Evolutionary conservation across 805 yeast species (phyloP), one percentile per base, ranked within the genome.

Genomic region (Lachancea quebecensis): DNA sequence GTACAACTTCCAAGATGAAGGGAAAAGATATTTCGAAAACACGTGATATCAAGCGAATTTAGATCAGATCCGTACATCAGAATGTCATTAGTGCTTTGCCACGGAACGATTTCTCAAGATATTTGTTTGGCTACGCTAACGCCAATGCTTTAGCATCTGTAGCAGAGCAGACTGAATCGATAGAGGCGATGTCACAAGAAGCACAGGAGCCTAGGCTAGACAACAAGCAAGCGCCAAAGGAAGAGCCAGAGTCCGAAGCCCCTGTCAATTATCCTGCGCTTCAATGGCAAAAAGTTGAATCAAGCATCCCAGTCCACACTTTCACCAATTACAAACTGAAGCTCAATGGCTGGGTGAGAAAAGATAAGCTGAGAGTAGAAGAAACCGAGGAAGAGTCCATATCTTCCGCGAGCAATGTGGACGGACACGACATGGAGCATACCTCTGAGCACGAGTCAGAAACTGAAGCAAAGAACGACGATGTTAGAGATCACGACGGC

Each of bases 311-410:
- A 2, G 49, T 60, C 15, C 58, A 52, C 43, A 52, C 58, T 35
- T 60, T 60, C 34, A 55, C 60, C 28, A 62, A 63, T 21, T 60
- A 60, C 45, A 50, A 52, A 21, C 34, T 59, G 12, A 51, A 53
- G 3, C 48, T 59, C 17, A 53, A 50, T 33, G 62, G 64, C 16
- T 60, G 63, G 62, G 45, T 57, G 10, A 47, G 63, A 41, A 49
- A 51, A 30, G 64, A 41, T 17, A 36, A 30, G 17, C 15, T 35
- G 30, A 35, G 44, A 29, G 17, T 28, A 11, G 39, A 41, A 30
- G 39, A 41, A 11, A 38, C 17, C 3, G 43, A 40, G 25, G 43
- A 34, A 5, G 43, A 40, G 25, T 7, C 25, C 7, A 21, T 7
- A 4, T 21, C 25, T 21, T 4, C 25, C 4, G 7, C 25, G 7